Evolutionary conservation across 2,329 filamentous ascomycete species (phyloP), one percentile per base, ranked within the genome.

Genomic region (Epichloe brachyelytri): DNA sequence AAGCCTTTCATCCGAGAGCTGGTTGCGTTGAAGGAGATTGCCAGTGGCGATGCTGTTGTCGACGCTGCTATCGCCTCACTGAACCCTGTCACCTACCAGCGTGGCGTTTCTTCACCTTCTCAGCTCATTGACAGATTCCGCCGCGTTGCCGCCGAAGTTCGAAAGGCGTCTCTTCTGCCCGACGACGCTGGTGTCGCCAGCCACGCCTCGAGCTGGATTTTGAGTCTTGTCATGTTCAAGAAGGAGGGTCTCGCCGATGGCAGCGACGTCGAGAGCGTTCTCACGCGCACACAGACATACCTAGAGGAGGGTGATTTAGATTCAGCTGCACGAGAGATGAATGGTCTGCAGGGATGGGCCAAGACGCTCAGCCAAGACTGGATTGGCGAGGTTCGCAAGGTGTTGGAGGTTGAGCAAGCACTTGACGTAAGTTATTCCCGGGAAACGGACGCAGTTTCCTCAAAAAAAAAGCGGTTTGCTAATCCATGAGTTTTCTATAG

Each of bases 81-180:
- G 69, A 94, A 94, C 73, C 93, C 93, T 3, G 74, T 79, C 11
- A 88, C 93, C 19, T 98, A 98, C 73, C 93, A 97, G 71, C 85
- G 85, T 51, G 93, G 93, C 53, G 83, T 98, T 52, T 82, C 89
- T 22, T 88, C 86, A 14, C 75, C 86, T 0, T 77, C 89, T 20
- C 87, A 94, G 67, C 80, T 98, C 36, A 86, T 97, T 58, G 93
- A 98, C 70, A 85, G 93, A 56, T 98, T 98, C 83, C 84, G 93
- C 43, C 86, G 89, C 48, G 93, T 98, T 15, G 88, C 93, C 2
- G 73, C 75, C 51, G 93, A 98, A 71, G 93, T 98, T 40, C 82
- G 93, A 66, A 98, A 98, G 75, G 93, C 93, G 19, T 85, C 86
- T 43, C 78, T 98, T 48, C 77, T 98, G 15, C 93, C 93, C 14